A percentile compares a stretch with the other conserved stretches of the same genome.
These are phyloP conservation scores for Strobilomyces confusus DNA, from an alignment of 768 basidiomycete species.

Conservation along the genomic window DNA sequence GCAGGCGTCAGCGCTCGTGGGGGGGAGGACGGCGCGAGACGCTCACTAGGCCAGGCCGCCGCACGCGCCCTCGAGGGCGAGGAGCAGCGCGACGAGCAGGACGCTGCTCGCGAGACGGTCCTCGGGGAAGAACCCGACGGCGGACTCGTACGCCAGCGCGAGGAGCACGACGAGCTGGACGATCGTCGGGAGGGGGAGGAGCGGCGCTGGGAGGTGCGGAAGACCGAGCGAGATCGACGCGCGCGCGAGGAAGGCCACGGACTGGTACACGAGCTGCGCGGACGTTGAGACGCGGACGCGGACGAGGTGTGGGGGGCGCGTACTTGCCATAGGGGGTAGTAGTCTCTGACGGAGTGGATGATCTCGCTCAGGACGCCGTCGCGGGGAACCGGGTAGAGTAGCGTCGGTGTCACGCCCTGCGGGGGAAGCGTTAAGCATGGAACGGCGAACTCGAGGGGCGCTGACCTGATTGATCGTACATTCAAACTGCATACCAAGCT, in stretches of 20 bases:
- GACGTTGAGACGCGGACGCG: not conserved
- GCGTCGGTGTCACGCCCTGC: constrained; percentile 84
- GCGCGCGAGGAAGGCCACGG: constrained; percentile 89
- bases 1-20: not conserved
- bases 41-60: constrained; percentile 89
- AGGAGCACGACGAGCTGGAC: constrained; percentile 65
- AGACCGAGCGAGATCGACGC: constrained; percentile 85
- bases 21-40: not conserved
- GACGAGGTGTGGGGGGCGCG: constrained; percentile 3
- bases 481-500: constrained; percentile 58
- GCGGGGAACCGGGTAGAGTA: constrained; percentile 81
- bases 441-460: not conserved
- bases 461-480: constrained; percentile 86
- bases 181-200: constrained; percentile 74
- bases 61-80: constrained; percentile 87
- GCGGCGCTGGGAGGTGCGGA: constrained; percentile 64
- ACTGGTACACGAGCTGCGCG: constrained; percentile 73
- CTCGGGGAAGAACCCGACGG: constrained; percentile 57
- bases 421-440: not conserved
- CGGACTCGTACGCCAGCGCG: constrained; percentile 61
- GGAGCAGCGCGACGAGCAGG: constrained; percentile 64
- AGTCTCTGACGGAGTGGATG: constrained; percentile 83
- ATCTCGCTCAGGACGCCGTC: constrained; percentile 67
- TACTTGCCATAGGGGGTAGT: constrained; percentile 95
- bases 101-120: constrained; percentile 47